phyloP scores from a whole-genome alignment of 2,329 filamentous ascomycete species.

The Orbilia quercus region DNA sequence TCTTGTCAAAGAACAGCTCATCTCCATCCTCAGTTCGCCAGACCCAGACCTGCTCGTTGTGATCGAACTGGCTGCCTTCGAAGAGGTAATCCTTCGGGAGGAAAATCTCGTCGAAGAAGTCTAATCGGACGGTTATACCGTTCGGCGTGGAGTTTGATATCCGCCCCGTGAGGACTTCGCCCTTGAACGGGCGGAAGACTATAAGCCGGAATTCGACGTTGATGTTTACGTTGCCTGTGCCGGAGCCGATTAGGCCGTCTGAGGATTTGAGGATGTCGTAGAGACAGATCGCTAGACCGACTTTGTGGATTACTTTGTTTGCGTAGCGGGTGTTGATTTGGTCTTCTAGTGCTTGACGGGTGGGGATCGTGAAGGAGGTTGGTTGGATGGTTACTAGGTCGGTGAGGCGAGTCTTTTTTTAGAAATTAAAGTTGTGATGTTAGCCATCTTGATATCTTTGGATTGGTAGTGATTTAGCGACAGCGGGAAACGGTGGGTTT shows the following conservation, averaged over 20 bases:
- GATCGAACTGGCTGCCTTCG: conserved; percentile 65
- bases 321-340: conserved; percentile 97
- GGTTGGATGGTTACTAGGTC: conserved; percentile 94
- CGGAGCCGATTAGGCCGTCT: conserved; percentile 92
- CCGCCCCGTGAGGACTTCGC: conserved; percentile 85
- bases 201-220: conserved; percentile 97
- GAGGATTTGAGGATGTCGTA: conserved; percentile 91
- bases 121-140: conserved; percentile 78
- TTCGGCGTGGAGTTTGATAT: conserved; percentile 79
- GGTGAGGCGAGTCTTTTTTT: conserved; percentile 82
- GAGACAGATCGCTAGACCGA: conserved; percentile 91
- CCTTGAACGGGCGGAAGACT: conserved; percentile 95
- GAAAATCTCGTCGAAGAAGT: conserved; percentile 90
- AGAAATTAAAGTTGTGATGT: not conserved
- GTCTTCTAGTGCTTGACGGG: conserved; percentile 87
- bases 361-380: conserved; percentile 85
- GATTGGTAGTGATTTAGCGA: not conserved
- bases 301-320: conserved; percentile 93
- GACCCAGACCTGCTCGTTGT: conserved; percentile 82
- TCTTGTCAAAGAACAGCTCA: conserved; percentile 85
- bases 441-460: not conserved
- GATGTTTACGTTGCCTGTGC: conserved; percentile 90
- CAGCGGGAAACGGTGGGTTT: not conserved
- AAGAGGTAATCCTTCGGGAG: conserved; percentile 49
- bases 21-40: conserved; percentile 77